Evolutionary conservation across 768 basidiomycete genomes (phyloP), one percentile per base, ranked within the genome.

Genomic region (Russula griseocarnosa): DNA sequence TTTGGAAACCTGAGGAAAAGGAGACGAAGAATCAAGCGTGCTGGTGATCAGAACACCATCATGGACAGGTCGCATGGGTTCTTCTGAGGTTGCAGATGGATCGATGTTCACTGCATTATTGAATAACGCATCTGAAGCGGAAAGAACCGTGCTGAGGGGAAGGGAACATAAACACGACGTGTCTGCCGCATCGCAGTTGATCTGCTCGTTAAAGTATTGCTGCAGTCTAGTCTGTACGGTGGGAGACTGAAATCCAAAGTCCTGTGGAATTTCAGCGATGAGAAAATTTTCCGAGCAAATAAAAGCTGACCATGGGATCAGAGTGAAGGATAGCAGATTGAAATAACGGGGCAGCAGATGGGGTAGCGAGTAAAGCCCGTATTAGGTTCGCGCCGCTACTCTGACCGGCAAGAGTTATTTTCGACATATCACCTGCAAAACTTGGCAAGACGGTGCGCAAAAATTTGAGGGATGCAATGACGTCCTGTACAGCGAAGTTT

Each of bases 331-430:
- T 92, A 0, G 86, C 90, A 57, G 82, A 87, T 62, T 81, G 78
- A 79, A 95, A 95, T 55, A 93, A 77, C 1, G 82, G 78, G 24
- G 82, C 79, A 0, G 86, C 92, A 3, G 85, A 83, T 3, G 92
- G 89, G 3, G 79, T 78, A 14, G 86, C 89, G 46, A 94, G 80
- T 54, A 95, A 77, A 1, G 90, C 84, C 61, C 92, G 80, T 71
- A 95, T 82, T 79, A 94, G 80, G 65, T 77, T 83, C 2, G 86
- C 92, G 53, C 92, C 92, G 55, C 84, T 83, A 73, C 89, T 91
- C 75, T 94, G 92, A 8, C 92, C 92, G 46, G 90, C 89, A 20
- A 94, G 61, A 0, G 88, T 90, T 67, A 94, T 82, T 70, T 84
- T 84, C 9, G 78, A 78, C 7, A 78, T 55, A 65, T 80, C 78